These are phyloP conservation scores for Oryza nivara DNA, from an alignment of 176 grass and related monocot species.

Conservation along the genomic window DNA sequence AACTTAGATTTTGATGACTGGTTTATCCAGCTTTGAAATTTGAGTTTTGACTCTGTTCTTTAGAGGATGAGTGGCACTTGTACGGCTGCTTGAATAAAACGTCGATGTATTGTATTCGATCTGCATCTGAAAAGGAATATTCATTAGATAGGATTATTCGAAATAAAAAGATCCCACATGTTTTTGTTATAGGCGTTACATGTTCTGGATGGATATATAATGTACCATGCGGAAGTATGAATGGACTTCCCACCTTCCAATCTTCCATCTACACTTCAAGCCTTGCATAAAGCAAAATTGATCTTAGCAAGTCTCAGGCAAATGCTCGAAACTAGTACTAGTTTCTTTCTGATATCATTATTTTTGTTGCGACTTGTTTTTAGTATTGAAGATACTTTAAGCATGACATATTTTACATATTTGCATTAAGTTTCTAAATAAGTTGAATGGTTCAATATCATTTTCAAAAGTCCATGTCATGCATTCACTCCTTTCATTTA, in stretches of 20 bases:
- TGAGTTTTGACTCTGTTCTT: conserved; percentile 4
- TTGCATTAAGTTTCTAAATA: no score
- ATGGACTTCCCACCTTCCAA: neutral
- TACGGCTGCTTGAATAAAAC: conserved; percentile 45
- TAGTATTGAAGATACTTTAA: no score
- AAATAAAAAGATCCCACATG: neutral
- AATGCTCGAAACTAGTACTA: neutral
- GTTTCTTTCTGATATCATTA: neutral
- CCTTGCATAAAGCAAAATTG: neutral
- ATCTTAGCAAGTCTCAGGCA: no score
- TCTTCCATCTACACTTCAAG: neutral
- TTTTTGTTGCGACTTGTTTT: no score
- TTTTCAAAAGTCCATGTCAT: no score
- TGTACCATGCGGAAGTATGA: neutral
- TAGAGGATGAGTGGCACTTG: conserved; percentile 4
- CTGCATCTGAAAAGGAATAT: conserved; percentile 8
- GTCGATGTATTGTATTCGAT: neutral
- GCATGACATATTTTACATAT: no score
- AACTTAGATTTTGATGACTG: conserved; percentile 1
- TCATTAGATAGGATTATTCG: neutral
- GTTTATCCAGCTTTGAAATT: conserved; percentile 24
- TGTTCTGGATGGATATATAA: neutral
- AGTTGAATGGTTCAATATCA: no score
- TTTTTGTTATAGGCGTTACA: neutral
- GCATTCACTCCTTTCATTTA: no score